Evolutionary conservation across 2,329 filamentous ascomycete genomes (phyloP), one percentile per base, ranked within the genome.

Genomic region (Fusarium palustre): DNA sequence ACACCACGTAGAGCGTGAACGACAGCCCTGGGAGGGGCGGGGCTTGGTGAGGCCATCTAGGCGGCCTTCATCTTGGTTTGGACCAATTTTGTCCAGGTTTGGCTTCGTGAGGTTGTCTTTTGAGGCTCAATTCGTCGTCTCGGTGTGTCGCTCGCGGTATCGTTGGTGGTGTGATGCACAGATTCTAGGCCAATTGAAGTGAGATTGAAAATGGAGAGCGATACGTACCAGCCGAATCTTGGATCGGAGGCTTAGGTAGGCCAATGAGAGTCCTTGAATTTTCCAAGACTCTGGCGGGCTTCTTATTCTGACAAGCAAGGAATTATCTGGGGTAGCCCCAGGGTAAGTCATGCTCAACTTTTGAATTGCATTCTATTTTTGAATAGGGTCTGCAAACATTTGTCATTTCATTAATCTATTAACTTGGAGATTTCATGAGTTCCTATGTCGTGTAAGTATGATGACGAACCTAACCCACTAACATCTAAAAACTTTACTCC

Each of bases 1-100:
- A 88, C 81, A 66, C 85, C 83, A 64, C 85, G 85, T 36, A 88
- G 83, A 61, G 85, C 83, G 76, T 85, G 83, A 68, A 88, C 81
- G 61, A 84, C 85, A 62, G 84, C 84, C 78, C 85, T 85, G 38
- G 86, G 87, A 48, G 85, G 86, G 58, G 86, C 82, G 61, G 83
- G 83, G 59, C 83, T 78, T 50, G 80, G 79, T 58, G 81, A 75
- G 55, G 81, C 80, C 84, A 86, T 86, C 63, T 61, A 75, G 59
- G 69, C 64, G 55, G 72, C 71, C 72, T 74, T 79, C 77, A 69
- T 74, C 46, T 69, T 66, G 56, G 41, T 24, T 22, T 31, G 38
- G 41, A 55, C 63, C 60, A 59, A 20, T 41, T 24, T n/a, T 60
- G 53, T 43, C 64, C 34, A 30, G 34, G 11, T 43, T 41, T 30